Evolutionary conservation across 208 protist species (phyloP).

Genomic region (Zelonia costaricensis): DNA sequence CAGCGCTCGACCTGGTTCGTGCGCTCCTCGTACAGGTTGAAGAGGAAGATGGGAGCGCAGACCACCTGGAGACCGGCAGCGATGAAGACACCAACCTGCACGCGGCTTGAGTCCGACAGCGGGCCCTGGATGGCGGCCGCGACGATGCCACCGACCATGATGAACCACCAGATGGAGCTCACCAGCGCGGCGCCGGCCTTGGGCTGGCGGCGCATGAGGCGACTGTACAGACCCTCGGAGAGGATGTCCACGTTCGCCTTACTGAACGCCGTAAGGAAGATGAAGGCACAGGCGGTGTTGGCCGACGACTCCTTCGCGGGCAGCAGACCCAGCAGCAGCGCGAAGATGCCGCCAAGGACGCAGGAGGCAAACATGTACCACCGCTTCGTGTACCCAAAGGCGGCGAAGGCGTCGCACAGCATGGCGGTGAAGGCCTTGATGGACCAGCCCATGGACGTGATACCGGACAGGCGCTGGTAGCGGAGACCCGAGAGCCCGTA

Average conservation of each 20-base stretch:
- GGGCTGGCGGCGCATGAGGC: slow-evolving; percentile 54
- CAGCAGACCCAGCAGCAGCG: slow-evolving; percentile 42
- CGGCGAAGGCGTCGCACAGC: slow-evolving; percentile 57
- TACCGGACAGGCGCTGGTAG: slow-evolving; percentile 53
- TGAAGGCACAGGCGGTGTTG: slow-evolving; percentile 39
- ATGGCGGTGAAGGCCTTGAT: slow-evolving; percentile 68
- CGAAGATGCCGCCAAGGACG: slow-evolving; percentile 40
- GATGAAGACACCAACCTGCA: slow-evolving; percentile 47
- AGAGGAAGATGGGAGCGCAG: slow-evolving; percentile 44
- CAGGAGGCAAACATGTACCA: slow-evolving; percentile 62
- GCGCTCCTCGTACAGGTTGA: slow-evolving; percentile 69
- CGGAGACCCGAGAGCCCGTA: slow-evolving; percentile 36
- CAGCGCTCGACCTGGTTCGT: slow-evolving; percentile 50
- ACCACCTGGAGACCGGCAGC: slow-evolving; percentile 50
- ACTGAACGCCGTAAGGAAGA: slow-evolving; percentile 52
- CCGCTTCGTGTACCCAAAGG: slow-evolving; percentile 75
- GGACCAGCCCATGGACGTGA: slow-evolving; percentile 57
- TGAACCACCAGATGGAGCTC: slow-evolving; percentile 69
- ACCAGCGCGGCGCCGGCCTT: slow-evolving; percentile 48
- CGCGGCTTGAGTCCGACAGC: slow-evolving; percentile 41
- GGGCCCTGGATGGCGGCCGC: slow-evolving; percentile 50
- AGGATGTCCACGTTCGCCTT: slow-evolving; percentile 76
- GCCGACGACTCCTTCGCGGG: slow-evolving; percentile 40
- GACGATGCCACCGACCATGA: slow-evolving; percentile 48
- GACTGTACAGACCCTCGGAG: slow-evolving; percentile 73